Conservation (phyloP, 345 rosid species). For the Bruguiera parviflora region DNA sequence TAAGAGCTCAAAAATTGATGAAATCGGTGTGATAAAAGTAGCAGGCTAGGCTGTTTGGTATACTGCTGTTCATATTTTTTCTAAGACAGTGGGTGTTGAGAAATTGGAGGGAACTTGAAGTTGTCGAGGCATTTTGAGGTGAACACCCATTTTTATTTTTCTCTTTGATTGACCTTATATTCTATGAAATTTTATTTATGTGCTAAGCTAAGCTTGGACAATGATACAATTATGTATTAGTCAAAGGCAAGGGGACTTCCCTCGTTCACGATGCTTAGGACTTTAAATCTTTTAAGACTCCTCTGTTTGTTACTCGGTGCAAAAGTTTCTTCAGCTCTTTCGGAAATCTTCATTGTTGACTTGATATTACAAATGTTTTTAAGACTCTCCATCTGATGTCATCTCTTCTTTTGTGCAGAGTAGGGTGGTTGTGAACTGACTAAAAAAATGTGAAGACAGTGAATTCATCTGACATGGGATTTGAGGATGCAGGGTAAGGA, state of each 20-base stretch:
- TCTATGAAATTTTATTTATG: not conserved
- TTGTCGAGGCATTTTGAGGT: constrained; percentile 51
- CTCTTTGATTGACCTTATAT: too few species aligned
- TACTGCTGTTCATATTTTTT: constrained; percentile 29
- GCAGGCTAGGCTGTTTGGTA: constrained; percentile 56
- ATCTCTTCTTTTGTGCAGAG: constrained; percentile 31
- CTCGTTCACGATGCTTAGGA: too few species aligned
- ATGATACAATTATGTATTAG: not conserved
- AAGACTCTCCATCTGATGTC: too few species aligned
- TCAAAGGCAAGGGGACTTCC: too few species aligned
- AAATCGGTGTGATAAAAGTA: constrained; percentile 82
- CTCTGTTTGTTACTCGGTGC: too few species aligned
- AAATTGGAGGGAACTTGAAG: constrained; percentile 47
- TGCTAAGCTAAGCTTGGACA: not conserved
- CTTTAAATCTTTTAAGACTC: too few species aligned
- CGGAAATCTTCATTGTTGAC: not conserved
- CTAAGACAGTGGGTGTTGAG: constrained; percentile 42
- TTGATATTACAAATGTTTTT: not conserved
- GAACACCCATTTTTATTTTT: constrained; percentile 14
- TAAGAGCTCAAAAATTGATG: constrained; percentile 84
- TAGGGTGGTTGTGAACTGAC: constrained; percentile 31
- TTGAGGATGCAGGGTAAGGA: constrained; percentile 34
- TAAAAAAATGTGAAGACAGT: constrained; percentile 31
- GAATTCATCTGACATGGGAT: constrained; percentile 31
- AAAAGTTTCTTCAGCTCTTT: not conserved